Base-by-base conservation (phyloP, 208 protist species). In the Lotmaria passim region DNA sequence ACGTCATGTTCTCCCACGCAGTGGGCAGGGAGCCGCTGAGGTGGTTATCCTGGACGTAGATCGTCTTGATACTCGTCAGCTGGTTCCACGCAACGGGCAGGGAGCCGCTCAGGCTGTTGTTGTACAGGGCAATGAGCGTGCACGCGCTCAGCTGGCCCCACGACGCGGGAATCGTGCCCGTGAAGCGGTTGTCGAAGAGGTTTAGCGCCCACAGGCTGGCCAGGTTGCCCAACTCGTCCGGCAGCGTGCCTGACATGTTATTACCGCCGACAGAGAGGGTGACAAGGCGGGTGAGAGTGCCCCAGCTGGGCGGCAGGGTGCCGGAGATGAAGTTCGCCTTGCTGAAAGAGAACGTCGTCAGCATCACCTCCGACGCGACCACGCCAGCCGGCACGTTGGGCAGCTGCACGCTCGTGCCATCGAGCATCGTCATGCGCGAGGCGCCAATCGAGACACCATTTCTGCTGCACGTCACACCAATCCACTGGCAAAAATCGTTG, bases 271-370 rank as follows among this genome's bases (percentile, higher is more conserved):
- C 41, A 21, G 57, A 51, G 28, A 63, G 17, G 41, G 41, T 43
- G 17, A 51, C n/a, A 14, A 63, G 41, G 19, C 28, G n/a, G 5
- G 58, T 39, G 28, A 64, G 58, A 1, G 44, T 41, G 44, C 58
- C 58, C 58, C 58, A 64, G 43, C 58, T 52, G 3, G 43, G 43
- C 58, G 58, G 58, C 43, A 64, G 43, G 19, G 41, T 63, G 7
- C 57, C 57, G 24, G 4, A 38, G 41, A 63, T 14, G 28, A 17
- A 5, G 23, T 26, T 34, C 7, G 14, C 11, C n/a, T 17, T 24
- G 17, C 36, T 48, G 38, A 63, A 48, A 17, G 26, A 36, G 41
- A 63, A n/a, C 6, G 14, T 21, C 6, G 57, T 63, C 28, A 63
- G 28, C 41, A 63, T 26, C 24, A 63, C 57, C 57, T 31, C 2